phyloP scores from a whole-genome alignment of 129 eudicot genomes.

The sunflower (Helianthus annuus) region DNA sequence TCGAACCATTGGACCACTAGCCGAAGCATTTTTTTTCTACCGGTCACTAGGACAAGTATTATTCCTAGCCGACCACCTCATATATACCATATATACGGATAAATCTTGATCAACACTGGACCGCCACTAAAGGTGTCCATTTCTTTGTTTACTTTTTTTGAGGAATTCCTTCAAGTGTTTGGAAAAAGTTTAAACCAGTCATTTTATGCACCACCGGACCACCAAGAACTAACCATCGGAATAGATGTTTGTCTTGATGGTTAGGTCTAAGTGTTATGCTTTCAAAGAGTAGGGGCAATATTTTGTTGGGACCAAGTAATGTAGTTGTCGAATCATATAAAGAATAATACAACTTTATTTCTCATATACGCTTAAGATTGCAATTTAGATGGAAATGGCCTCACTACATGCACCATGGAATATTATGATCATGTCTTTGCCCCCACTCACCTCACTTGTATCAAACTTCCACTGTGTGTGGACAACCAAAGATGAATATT shows the following conservation, averaged over 20 bases:
- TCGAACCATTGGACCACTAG: conserved; percentile 28
- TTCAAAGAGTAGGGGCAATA: conserved; percentile 18
- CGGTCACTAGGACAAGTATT: conserved; percentile 28
- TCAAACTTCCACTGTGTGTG: conserved; percentile 39
- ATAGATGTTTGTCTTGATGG: conserved; percentile 26
- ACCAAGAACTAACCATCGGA: conserved; percentile 17
- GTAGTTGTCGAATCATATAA: conserved; percentile 36
- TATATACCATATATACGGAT: neutral
- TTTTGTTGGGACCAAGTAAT: conserved; percentile 29
- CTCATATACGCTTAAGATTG: neutral
- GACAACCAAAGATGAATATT: conserved; percentile 10
- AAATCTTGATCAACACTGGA: conserved; percentile 31
- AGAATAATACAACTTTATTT: conserved; percentile 22
- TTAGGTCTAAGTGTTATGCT: conserved; percentile 4
- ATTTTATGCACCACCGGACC: conserved; percentile 21
- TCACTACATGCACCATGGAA: conserved; percentile 34
- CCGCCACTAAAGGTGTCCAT: conserved; percentile 35
- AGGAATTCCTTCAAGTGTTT: conserved; percentile 1
- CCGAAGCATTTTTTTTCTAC: conserved; percentile 9
- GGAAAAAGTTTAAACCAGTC: conserved; percentile 17
- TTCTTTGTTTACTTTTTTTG: conserved; percentile 23
- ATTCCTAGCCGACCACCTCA: conserved; percentile 19
- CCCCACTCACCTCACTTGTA: conserved; percentile 33
- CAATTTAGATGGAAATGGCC: conserved; percentile 5
- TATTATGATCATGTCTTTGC: conserved; percentile 32